Percentiles rank a stretch among this genome's conserved stretches.
Evolutionary conservation across 352 stramenopile genomes (phyloP).

Genomic region (Phytophthora pini): DNA sequence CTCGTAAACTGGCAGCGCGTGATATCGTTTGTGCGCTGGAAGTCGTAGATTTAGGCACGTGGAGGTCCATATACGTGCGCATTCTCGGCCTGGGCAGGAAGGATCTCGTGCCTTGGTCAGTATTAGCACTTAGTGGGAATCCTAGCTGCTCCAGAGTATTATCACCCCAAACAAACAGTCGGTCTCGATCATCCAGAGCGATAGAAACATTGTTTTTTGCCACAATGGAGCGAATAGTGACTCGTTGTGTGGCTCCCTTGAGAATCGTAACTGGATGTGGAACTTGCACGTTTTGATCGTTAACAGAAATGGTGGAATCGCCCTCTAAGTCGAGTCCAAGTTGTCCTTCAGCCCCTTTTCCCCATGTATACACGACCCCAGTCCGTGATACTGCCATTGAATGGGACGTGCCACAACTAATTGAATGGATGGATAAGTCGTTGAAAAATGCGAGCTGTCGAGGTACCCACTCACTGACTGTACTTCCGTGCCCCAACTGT

Average conservation of each 20-base stretch:
- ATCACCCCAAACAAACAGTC: constrained; percentile 61
- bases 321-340: constrained; percentile 37
- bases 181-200: constrained; percentile 54
- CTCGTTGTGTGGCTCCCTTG: constrained; percentile 31
- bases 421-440: constrained; percentile 31
- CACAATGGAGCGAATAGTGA: constrained; percentile 42
- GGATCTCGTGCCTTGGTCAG: constrained; percentile 11
- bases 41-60: constrained; percentile 10
- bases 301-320: constrained; percentile 2
- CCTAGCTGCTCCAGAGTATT: constrained; percentile 53
- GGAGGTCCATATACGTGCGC: constrained; percentile 56
- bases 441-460: constrained; percentile 60
- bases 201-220: constrained; percentile 40
- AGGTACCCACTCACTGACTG: constrained; percentile 67
- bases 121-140: constrained; percentile 8
- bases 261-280: constrained; percentile 26
- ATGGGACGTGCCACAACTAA: constrained; percentile 53
- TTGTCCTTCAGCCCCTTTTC: constrained; percentile 55
- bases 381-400: constrained; percentile 53
- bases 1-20: constrained; percentile 36
- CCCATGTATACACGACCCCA: constrained; percentile 69
- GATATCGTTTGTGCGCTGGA: constrained; percentile 7
- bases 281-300: constrained; percentile 15
- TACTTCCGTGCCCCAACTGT: constrained; percentile 57
- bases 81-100: constrained; percentile 41